A percentile compares a stretch with the other conserved stretches of the same genome.
phyloP scores from a whole-genome alignment of 2,329 filamentous ascomycete genomes.

The Xylariales sp. region DNA sequence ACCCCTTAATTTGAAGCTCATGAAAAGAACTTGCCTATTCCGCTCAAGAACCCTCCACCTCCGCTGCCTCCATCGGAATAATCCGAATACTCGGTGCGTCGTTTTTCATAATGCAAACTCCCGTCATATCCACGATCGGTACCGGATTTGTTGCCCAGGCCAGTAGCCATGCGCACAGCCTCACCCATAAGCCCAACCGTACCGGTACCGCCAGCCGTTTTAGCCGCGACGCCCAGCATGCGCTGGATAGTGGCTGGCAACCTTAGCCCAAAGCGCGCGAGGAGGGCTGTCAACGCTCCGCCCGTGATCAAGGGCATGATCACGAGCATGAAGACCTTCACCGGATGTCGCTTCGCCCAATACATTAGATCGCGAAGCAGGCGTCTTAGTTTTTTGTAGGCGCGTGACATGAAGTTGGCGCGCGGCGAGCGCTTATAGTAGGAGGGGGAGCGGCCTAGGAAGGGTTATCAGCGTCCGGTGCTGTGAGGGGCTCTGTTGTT shows the following conservation, averaged over 20 bases:
- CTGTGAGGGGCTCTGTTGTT: not conserved
- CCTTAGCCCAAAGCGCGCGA: slow-evolving; percentile 82
- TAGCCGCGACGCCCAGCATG: slow-evolving; percentile 66
- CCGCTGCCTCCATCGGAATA: slow-evolving; percentile 47
- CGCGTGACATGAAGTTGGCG: slow-evolving; percentile 78
- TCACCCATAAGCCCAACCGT: slow-evolving; percentile 64
- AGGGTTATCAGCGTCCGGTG: slow-evolving; percentile 15
- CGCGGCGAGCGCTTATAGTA: slow-evolving; percentile 87
- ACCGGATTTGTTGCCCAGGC: slow-evolving; percentile 41
- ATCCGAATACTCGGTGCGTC: slow-evolving; percentile 52
- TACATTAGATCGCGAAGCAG: slow-evolving; percentile 83
- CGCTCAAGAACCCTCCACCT: slow-evolving; percentile 51
- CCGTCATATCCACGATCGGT: slow-evolving; percentile 52
- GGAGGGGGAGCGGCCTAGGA: slow-evolving; percentile 66
- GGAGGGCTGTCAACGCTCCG: slow-evolving; percentile 80
- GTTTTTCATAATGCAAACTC: slow-evolving; percentile 54
- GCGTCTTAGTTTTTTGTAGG: slow-evolving; percentile 80
- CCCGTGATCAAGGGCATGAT: slow-evolving; percentile 89
- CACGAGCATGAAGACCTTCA: slow-evolving; percentile 88
- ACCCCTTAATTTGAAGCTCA: slow-evolving; percentile 41
- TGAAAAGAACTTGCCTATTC: slow-evolving; percentile 58
- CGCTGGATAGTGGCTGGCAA: slow-evolving; percentile 73
- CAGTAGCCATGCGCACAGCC: slow-evolving; percentile 65
- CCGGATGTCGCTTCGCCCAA: slow-evolving; percentile 84
- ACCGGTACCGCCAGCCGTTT: slow-evolving; percentile 61